Evolutionary conservation across 805 yeast genomes (phyloP).

Genomic region (Lachancea nothofagi): DNA sequence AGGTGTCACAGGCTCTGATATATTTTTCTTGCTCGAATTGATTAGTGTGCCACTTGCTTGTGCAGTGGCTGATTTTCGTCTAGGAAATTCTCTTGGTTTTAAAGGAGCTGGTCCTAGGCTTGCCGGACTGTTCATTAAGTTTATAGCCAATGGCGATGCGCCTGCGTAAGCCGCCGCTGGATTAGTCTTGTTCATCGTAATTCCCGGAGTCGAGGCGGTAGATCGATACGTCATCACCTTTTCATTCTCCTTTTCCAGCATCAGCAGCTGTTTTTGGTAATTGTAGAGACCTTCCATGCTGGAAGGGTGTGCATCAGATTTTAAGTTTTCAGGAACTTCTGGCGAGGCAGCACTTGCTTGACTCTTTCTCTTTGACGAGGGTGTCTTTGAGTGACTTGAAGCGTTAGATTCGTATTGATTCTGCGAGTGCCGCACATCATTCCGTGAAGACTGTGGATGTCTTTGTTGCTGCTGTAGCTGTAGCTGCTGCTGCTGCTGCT

Average conservation of each 20-base stretch:
- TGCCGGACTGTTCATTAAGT: constrained; percentile 5
- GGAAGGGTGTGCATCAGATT: constrained; percentile 11
- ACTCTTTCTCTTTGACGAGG: not conserved
- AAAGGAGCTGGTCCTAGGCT: constrained; percentile 3
- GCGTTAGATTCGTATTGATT: not conserved
- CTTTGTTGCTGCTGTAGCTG: not conserved
- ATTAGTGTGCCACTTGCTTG: constrained; percentile 5
- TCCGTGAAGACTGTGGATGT: not conserved
- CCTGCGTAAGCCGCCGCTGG: constrained; percentile 9
- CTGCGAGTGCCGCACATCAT: not conserved
- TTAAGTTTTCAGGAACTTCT: not conserved
- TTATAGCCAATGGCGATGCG: constrained; percentile 10
- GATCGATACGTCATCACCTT: constrained; percentile 26
- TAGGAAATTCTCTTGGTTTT: constrained; percentile 1
- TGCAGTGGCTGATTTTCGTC: constrained; percentile 9
- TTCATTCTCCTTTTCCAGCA: constrained; percentile 71
- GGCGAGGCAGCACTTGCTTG: constrained; percentile 1
- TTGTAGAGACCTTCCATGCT: constrained; percentile 58
- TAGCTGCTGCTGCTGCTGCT: constrained; percentile 2
- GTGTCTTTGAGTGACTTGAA: not conserved
- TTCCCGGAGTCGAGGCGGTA: constrained; percentile 16
- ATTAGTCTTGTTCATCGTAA: constrained; percentile 6
- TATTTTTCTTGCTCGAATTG: constrained; percentile 11
- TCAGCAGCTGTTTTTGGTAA: constrained; percentile 72
- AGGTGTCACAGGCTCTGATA: constrained; percentile 12